A percentile compares a stretch with the other conserved stretches of the same genome.
Evolutionary conservation across 192 early-diverging fungal genomes (phyloP).

Genomic region (Rhizophagus sp.): DNA sequence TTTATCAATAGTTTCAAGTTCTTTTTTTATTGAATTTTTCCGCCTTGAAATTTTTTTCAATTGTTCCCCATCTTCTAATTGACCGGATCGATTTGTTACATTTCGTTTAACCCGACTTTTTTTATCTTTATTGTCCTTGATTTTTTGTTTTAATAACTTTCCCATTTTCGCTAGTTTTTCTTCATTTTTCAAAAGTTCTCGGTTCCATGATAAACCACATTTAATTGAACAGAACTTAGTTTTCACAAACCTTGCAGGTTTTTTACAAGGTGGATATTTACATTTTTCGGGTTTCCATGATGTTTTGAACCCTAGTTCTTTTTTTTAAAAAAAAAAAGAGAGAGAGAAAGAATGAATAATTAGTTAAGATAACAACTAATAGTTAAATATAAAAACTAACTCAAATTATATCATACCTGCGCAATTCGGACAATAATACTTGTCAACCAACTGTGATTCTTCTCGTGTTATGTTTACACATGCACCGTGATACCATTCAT

Average conservation of each 20-base stretch:
- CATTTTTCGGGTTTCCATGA: conserved; percentile 51
- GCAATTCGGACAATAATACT: conserved; percentile 65
- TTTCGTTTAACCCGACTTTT: neutral
- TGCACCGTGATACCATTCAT: conserved; percentile 76
- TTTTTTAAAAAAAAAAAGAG: neutral
- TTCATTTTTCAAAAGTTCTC: conserved; percentile 46
- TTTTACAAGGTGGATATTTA: conserved; percentile 46
- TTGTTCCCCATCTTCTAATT: conserved; percentile 35
- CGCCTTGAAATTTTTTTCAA: conserved; percentile 31
- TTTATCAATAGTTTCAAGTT: conserved; percentile 34
- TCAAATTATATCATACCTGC: conserved; percentile 40
- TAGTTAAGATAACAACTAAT: too few relatives aligned
- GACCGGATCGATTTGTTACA: conserved; percentile 14
- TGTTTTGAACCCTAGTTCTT: conserved; percentile 49
- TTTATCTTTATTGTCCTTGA: neutral
- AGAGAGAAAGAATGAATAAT: neutral
- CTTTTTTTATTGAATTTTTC: conserved; percentile 32
- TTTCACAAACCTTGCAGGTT: conserved; percentile 36
- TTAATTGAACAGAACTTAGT: conserved; percentile 57
- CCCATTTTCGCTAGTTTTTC: conserved; percentile 26
- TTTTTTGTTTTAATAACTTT: neutral
- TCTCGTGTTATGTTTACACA: conserved; percentile 65
- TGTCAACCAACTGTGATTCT: conserved; percentile 58
- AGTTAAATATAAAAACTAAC: neutral
- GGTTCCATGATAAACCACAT: conserved; percentile 51